These are phyloP conservation scores for Ceratocystiopsis minuta DNA, from an alignment of 2,329 filamentous ascomycete genomes.

Conservation along the genomic window DNA sequence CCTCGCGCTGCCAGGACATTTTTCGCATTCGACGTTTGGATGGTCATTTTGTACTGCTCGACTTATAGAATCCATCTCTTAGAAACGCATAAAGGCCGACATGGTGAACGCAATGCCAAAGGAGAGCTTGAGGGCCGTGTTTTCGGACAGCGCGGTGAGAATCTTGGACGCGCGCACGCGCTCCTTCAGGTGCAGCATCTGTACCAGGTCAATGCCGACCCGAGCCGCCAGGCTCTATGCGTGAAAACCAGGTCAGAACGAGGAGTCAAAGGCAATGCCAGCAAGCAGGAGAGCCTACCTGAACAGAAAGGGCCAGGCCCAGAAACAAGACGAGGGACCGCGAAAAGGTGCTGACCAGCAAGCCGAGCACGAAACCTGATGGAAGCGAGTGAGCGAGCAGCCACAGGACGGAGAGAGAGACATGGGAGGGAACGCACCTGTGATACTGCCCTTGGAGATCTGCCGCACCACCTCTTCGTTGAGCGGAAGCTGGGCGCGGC, in stretches of 20 bases:
- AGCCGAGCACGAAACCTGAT: conserved; percentile 41
- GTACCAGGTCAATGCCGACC: conserved; percentile 23
- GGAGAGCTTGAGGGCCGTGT: conserved; percentile 46
- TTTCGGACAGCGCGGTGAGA: conserved; percentile 32
- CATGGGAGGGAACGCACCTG: conserved; percentile 18
- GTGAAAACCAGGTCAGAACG: too few relatives aligned
- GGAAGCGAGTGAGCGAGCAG: background rate
- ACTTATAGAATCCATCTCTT: background rate
- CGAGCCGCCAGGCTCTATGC: conserved; percentile 21
- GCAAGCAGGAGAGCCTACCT: conserved; percentile 24
- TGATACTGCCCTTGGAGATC: conserved; percentile 35
- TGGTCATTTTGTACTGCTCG: background rate
- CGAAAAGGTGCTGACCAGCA: conserved; percentile 53
- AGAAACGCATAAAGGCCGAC: conserved; percentile 41
- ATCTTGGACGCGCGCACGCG: conserved; percentile 21
- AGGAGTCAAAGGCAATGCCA: conserved; percentile 10
- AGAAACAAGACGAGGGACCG: conserved; percentile 49
- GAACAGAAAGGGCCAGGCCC: conserved; percentile 43
- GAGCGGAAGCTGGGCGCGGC: conserved; percentile 6
- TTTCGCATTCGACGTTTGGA: too few relatives aligned
- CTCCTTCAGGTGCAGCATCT: conserved; percentile 20
- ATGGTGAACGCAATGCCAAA: conserved; percentile 59
- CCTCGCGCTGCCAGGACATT: too few relatives aligned
- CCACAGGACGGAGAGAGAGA: background rate
- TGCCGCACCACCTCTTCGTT: conserved; percentile 24